Conservation (phyloP, 257 asterid species). For the Henckelia pumila region DNA sequence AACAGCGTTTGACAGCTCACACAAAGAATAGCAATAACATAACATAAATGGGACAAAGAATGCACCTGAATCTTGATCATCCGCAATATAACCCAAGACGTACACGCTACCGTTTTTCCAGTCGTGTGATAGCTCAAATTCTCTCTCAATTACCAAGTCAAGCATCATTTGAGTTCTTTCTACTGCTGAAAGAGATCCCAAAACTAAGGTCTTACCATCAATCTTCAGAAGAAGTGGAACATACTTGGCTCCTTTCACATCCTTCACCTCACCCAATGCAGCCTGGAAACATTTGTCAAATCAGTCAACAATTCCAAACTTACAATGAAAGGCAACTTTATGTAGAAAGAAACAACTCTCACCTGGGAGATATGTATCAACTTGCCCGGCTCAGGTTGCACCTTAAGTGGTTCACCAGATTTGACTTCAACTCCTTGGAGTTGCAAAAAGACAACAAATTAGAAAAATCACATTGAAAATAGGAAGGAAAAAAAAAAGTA, state of each 20-base stretch:
- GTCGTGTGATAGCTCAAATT: slow-evolving; percentile 80
- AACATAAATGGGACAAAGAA: not conserved
- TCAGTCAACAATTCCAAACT: not conserved
- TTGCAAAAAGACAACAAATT: not conserved
- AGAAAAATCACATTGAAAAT: not conserved
- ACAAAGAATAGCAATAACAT: not conserved
- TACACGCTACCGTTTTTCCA: slow-evolving; percentile 60
- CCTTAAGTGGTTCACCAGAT: slow-evolving; percentile 47
- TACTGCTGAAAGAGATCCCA: slow-evolving; percentile 57
- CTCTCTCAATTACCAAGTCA: slow-evolving; percentile 63
- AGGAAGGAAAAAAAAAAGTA: not conserved
- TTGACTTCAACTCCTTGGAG: slow-evolving; percentile 68
- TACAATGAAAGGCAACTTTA: not conserved
- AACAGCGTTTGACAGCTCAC: not conserved
- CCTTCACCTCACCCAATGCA: slow-evolving; percentile 64
- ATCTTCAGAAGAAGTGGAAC: slow-evolving; percentile 48
- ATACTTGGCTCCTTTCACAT: slow-evolving; percentile 37
- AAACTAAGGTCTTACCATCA: slow-evolving; percentile 31
- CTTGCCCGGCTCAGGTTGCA: slow-evolving; percentile 36
- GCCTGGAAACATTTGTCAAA: slow-evolving; percentile 35
- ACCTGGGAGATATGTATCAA: slow-evolving; percentile 80
- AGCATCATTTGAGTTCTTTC: slow-evolving; percentile 53
- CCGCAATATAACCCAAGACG: slow-evolving; percentile 54
- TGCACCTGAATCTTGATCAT: slow-evolving; percentile 34
- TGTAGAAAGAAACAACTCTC: not conserved